Evolutionary conservation across 139 green algal genomes (phyloP), one percentile per base, ranked within the genome.

Genomic region (Limnomonas spitsbergensis): DNA sequence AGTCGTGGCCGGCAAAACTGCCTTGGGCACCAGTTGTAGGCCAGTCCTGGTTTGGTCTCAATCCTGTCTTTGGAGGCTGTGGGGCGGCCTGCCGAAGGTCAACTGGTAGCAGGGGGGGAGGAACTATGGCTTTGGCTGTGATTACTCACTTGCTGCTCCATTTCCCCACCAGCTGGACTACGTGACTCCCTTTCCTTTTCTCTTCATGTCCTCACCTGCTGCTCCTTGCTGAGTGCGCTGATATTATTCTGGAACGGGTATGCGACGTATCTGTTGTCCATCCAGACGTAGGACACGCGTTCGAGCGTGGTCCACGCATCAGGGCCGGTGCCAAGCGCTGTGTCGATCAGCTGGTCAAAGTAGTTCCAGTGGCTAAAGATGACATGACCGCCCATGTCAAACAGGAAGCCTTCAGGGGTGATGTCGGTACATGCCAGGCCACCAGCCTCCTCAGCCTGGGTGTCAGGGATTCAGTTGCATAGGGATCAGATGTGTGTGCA

Each of bases 231-330:
- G 29, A 97, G 88, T 0, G 92, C 90, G 42, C 74, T 82, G 77
- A 97, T 94, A 83, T 97, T 97, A 88, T 96, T 97, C 83, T 97
- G 83, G 83, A 97, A 97, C 24, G 94, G 94, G 76, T 97, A 97
- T 2, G 94, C 91, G 38, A 97, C 94, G 90, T 90, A 97, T 53
- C 90, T 84, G 40, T 87, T 78, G 4, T 77, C 91, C 38, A 95
- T 91, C 91, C 94, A 95, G 2, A 97, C 92, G 73, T 96, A 97
- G 4, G 85, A 92, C 9, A 96, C 90, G 2, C 94, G 85, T 86
- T 97, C 75, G 66, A 95, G 82, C 0, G 89, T 94, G 85, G 95
- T 97, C 93, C 93, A 97, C 4, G 77, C 68, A 0, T 91, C 88
- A n/a, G 83, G 70, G 7, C 93, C 93, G 2, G 53, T 34, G 40